Evolutionary conservation across 495 filamentous ascomycete species (phyloP).

Genomic region (Aspergillus panamensis): DNA sequence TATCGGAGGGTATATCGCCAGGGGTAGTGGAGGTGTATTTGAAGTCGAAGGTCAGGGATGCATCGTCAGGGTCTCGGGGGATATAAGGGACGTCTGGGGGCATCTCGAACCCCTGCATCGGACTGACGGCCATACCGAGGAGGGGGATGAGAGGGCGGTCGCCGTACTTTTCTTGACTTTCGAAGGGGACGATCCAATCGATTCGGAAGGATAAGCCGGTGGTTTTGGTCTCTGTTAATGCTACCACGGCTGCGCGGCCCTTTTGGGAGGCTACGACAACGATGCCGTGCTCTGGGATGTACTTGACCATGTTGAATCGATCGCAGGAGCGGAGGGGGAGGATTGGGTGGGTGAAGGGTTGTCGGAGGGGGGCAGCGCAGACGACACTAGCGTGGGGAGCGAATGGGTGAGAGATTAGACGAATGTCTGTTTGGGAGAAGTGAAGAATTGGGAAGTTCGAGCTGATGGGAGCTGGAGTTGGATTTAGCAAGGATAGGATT

Average conservation of each 20-base stretch:
- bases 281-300: conserved; percentile 75
- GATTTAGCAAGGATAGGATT: conserved; percentile 11
- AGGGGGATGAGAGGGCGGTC: conserved; percentile 45
- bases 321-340: conserved; percentile 47
- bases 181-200: conserved; percentile 55
- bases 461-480: conserved; percentile 19
- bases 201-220: conserved; percentile 47
- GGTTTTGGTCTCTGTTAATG: conserved; percentile 53
- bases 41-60: conserved; percentile 35
- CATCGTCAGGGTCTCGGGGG: conserved; percentile 24
- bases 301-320: conserved; percentile 71
- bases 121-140: conserved; percentile 55
- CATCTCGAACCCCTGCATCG: conserved; percentile 57
- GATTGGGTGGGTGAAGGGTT: conserved; percentile 35
- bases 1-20: background rate
- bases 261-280: conserved; percentile 68
- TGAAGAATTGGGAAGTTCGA: conserved; percentile 52
- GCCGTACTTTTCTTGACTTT: conserved; percentile 41
- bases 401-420: conserved; percentile 50
- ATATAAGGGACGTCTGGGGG: conserved; percentile 39
- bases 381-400: conserved; percentile 44
- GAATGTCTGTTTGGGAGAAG: conserved; percentile 55
- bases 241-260: conserved; percentile 72
- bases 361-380: conserved; percentile 45
- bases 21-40: conserved; percentile 10